Conservation (phyloP, 495 filamentous ascomycete genomes). For the Lichenothelia convexa region DNA sequence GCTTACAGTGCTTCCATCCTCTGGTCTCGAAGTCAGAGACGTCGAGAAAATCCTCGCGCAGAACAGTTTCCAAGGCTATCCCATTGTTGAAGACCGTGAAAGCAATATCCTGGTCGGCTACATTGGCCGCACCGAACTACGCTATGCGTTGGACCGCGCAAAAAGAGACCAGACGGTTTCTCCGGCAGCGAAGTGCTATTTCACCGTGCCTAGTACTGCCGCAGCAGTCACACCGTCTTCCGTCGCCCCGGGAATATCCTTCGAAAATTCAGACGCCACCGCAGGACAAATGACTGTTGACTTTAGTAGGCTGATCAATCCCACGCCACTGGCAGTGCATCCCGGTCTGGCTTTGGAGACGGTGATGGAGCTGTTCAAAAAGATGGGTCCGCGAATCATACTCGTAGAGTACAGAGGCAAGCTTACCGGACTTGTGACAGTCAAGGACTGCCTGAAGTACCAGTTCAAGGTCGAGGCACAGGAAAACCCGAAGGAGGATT, state of each 20-base stretch:
- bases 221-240: slow-evolving; percentile 22
- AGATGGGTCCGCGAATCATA: slow-evolving; percentile 89
- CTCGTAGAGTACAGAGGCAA: slow-evolving; percentile 78
- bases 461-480: slow-evolving; percentile 92
- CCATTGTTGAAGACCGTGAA: slow-evolving; percentile 60
- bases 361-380: slow-evolving; percentile 97
- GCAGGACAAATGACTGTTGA: slow-evolving; percentile 45
- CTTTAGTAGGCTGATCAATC: slow-evolving; percentile 75
- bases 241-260: slow-evolving; percentile 36
- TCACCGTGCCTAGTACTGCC: slow-evolving; percentile 43
- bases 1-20: slow-evolving; percentile 52
- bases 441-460: slow-evolving; percentile 95
- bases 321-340: slow-evolving; percentile 79
- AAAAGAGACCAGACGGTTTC: slow-evolving; percentile 54
- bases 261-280: slow-evolving; percentile 43
- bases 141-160: slow-evolving; percentile 78
- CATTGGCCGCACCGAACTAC: slow-evolving; percentile 84
- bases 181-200: slow-evolving; percentile 57
- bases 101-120: slow-evolving; percentile 70
- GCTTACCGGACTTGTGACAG: slow-evolving; percentile 71
- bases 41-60: slow-evolving; percentile 58
- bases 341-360: slow-evolving; percentile 86
- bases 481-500: slow-evolving; percentile 48
- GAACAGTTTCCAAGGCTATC: slow-evolving; percentile 88
- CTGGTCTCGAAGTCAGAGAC: slow-evolving; percentile 53